Evolutionary conservation across 441 rosid genomes (phyloP).

Genomic region (Pelargonium citronellum): DNA sequence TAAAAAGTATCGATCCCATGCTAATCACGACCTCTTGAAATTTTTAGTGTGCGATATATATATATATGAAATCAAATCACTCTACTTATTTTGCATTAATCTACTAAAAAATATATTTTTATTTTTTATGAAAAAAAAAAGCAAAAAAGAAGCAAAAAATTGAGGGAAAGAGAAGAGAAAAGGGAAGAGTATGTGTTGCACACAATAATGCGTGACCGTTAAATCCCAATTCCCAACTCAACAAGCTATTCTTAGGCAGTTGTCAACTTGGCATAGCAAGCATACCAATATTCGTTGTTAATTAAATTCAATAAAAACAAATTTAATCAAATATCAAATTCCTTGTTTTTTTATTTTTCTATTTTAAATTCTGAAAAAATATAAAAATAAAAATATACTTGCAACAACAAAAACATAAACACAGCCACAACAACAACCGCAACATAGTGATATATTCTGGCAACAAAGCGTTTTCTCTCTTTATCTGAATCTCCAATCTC

Average conservation of each 20-base stretch:
- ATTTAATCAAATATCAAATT: neutral
- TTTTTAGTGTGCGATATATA: no score
- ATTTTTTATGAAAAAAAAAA: neutral
- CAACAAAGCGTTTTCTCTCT: slow-evolving; percentile 1
- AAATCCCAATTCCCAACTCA: slow-evolving; percentile 8
- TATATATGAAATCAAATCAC: no score
- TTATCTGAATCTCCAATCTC: slow-evolving; percentile 12
- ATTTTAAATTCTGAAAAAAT: neutral
- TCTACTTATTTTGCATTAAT: neutral
- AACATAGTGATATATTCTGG: slow-evolving; percentile 16
- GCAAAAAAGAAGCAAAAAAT: no score
- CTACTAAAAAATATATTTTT: no score
- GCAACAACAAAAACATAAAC: slow-evolving; percentile 6
- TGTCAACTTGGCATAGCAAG: slow-evolving; percentile 30
- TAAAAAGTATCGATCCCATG: no score
- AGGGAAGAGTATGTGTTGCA: neutral
- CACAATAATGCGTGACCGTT: slow-evolving; percentile 3
- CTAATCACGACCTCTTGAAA: no score
- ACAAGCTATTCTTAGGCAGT: slow-evolving; percentile 35
- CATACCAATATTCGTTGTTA: slow-evolving; percentile 24
- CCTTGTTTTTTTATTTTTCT: neutral
- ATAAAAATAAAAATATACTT: slow-evolving; percentile 4
- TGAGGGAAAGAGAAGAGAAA: neutral
- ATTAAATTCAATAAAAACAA: neutral
- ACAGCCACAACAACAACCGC: slow-evolving; percentile 12